Evolutionary conservation across 768 basidiomycete species (phyloP), one percentile per base, ranked within the genome.

Genomic region (Kwoniella heveanensis): DNA sequence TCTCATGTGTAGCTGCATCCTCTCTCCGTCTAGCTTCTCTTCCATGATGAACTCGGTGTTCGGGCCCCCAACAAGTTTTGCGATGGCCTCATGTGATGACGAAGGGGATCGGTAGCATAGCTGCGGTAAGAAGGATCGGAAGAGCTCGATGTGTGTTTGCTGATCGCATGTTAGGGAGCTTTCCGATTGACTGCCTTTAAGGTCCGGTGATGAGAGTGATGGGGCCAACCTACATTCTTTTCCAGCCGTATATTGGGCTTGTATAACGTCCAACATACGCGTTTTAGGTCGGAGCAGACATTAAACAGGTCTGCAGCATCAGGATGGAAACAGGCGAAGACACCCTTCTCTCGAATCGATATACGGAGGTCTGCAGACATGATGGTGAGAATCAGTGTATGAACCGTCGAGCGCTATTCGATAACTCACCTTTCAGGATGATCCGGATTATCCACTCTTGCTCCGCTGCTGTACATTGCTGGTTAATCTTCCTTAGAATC

Each of bases 401-500:
- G n/a, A n/a, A n/a, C 10, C 3, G 39, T 7, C 39, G 17, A 44
- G 39, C 9, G 21, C 15, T 17, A 47, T 15, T 30, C 13, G 26
- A 17, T 22, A 52, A 49, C 55, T 1, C 57, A 90, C 95, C 95
- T 85, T 97, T 96, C 32, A 98, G 83, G 52, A 99, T 90, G 77
- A 99, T 91, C 8, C 92, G 86, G n/a, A 91, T 88, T 60, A 99
- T 88, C 96, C 96, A 99, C 52, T 87, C 86, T 73, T 96, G 94
- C 73, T 98, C 94, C 60, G 88, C 86, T 0, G 94, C 83, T 0
- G 93, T 95, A 25, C 88, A 82, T 47, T 85, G 85, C 32, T 78
- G 71, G 55, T 79, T 73, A 54, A 83, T 80, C 71, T 90, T 89
- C 69, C 90, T 89, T 1, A 96, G 78, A 1, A 92, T 85, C 53